These are phyloP conservation scores for Penicillium lagena DNA, from an alignment of 495 filamentous ascomycete genomes.

Conservation along the genomic window DNA sequence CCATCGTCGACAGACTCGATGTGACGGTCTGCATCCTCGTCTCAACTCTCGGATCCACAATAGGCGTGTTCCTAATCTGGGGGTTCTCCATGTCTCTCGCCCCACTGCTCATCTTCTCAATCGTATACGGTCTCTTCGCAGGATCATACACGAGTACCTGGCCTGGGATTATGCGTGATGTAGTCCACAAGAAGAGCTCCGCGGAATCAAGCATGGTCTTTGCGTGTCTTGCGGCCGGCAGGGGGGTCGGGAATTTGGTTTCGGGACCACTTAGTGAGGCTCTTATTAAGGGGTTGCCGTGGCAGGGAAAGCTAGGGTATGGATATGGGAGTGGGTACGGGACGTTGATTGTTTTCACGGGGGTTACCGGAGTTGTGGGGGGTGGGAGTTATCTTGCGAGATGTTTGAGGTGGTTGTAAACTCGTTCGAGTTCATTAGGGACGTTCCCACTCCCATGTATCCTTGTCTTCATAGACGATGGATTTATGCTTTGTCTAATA, in stretches of 20 bases:
- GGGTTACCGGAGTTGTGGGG: constrained; percentile 31
- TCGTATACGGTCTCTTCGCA: constrained; percentile 59
- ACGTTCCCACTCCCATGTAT: too few relatives aligned
- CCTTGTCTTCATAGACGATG: too few relatives aligned
- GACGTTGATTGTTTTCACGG: constrained; percentile 34
- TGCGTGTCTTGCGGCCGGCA: constrained; percentile 47
- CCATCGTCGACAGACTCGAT: constrained; percentile 46
- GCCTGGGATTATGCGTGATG: constrained; percentile 48
- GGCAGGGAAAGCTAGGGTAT: not conserved
- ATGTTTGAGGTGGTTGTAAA: constrained; percentile 6
- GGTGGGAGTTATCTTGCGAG: constrained; percentile 23
- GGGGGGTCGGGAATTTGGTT: constrained; percentile 54
- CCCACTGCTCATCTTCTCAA: constrained; percentile 48
- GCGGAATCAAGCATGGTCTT: constrained; percentile 47
- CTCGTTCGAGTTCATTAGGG: not conserved
- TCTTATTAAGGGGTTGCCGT: constrained; percentile 24
- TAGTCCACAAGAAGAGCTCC: constrained; percentile 27
- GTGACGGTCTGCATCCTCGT: constrained; percentile 50
- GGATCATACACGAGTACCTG: constrained; percentile 50
- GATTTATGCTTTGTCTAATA: too few relatives aligned
- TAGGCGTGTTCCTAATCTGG: constrained; percentile 58
- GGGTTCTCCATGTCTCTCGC: constrained; percentile 47
- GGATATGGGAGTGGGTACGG: constrained; percentile 35
- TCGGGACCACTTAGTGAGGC: constrained; percentile 52
- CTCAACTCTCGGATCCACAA: constrained; percentile 42